Evolutionary conservation across 768 basidiomycete species (phyloP), one percentile per base, ranked within the genome.

Genomic region (Pleurotus sapidus): DNA sequence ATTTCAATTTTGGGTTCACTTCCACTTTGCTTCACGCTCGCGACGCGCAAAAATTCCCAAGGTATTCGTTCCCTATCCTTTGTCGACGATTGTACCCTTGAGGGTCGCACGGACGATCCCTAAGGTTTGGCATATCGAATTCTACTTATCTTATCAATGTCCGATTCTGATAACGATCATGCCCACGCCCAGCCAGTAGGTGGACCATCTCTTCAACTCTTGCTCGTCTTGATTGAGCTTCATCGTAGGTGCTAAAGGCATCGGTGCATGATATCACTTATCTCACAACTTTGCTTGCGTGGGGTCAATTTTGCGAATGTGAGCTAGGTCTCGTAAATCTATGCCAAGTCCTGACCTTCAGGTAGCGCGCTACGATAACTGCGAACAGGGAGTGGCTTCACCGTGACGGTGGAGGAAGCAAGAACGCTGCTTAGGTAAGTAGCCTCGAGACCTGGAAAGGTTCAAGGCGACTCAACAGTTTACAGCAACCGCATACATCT

Each of bases 251-350:
- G n/a, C 73, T 93, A 43, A 81, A 78, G 54, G 86, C 88, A 4
- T 88, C 88, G 42, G 80, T 89, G 0, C 82, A 88, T 62, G 94
- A 96, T 72, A 85, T 97, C 48, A 83, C 92, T 53, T 88, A 90
- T 64, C 85, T 97, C 55, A 77, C 88, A 7, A 76, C 86, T 15
- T 76, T 97, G 17, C n/a, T 75, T 98, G 23, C 84, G 91, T 60
- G 91, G 93, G 6, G 86, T 97, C 50, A 88, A 83, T 64, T 89
- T 97, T 68, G 75, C 78, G 34, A 88, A 88, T 65, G 95, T 94
- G 70, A 73, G 87, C 43, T 39, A 46, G 15, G 47, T 46, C 43
- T 3, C 9, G 30, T 30, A 18, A 14, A 25, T 11, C 55, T 55
- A 12, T 18, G 57, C 46, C 58, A 62, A 20, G 30, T 50, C 6